phyloP scores from a whole-genome alignment of 2,329 filamentous ascomycete species.

The Cryphonectria carpinicola region DNA sequence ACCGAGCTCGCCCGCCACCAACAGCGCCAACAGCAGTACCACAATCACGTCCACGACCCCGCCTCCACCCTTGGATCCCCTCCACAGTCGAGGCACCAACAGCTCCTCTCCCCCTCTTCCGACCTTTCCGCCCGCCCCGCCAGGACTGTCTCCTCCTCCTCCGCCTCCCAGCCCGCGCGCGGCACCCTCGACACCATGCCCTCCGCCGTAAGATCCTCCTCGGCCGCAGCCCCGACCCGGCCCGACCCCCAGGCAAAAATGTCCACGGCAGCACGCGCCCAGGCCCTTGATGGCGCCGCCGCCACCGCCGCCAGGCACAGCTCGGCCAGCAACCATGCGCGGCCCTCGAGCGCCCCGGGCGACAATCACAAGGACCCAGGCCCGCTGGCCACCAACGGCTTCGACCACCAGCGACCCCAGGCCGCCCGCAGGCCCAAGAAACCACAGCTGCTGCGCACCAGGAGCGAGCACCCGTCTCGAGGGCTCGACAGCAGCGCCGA shows the following conservation, averaged over 20 bases:
- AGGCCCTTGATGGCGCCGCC: constrained; percentile 24
- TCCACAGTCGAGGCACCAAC: constrained; percentile 8
- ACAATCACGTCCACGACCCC: neutral
- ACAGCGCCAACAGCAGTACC: neutral
- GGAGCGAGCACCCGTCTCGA: constrained; percentile 52
- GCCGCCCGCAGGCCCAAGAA: constrained; percentile 42
- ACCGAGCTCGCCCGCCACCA: constrained; percentile 8
- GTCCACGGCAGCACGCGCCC: constrained; percentile 19
- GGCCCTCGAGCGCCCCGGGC: constrained; percentile 52
- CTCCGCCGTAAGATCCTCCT: constrained; percentile 21
- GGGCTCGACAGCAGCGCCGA: constrained; percentile 35
- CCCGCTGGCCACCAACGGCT: constrained; percentile 35
- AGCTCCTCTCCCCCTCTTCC: constrained; percentile 6
- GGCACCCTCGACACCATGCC: constrained; percentile 24
- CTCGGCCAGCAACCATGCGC: constrained; percentile 35
- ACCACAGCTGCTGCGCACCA: constrained; percentile 58
- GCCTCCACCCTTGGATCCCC: neutral
- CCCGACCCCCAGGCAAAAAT: constrained; percentile 20
- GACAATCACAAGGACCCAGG: constrained; percentile 39
- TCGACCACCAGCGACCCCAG: constrained; percentile 23
- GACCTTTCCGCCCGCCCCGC: constrained; percentile 1
- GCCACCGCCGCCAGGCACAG: constrained; percentile 20
- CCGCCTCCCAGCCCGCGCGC: constrained; percentile 10
- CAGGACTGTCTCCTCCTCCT: neutral
- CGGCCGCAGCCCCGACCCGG: constrained; percentile 20